Evolutionary conservation across 1,139 yeast species (phyloP), one percentile per base, ranked within the genome.

Genomic region (Yamadazyma trypodendri): DNA sequence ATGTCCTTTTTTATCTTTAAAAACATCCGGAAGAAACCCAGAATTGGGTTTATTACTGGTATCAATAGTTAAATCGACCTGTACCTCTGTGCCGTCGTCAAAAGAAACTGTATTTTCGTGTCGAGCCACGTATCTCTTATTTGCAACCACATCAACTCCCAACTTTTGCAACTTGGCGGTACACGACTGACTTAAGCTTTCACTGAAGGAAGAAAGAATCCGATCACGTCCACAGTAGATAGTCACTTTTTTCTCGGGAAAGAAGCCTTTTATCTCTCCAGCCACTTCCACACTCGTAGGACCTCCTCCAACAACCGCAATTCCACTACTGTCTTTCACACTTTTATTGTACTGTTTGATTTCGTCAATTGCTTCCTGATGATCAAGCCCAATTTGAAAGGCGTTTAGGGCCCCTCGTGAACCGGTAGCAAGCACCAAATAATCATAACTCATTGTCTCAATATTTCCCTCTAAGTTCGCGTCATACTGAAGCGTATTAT

Each of bases 281-380:
- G 66, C 62, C 6, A 55, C 43, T 45, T 68, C 73, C 15, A 65
- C 68, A n/a, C 72, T 73, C 6, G 72, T 63, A 9, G 64, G 46
- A 4, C 73, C 73, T 18, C 68, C 73, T 2, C 74, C 74, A 23
- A 67, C 41, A 4, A 68, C 50, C 2, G 68, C 69, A 27, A 68
- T 56, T 5, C 42, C 37, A 14, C 50, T 41, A 8, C 68, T 58
- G 2, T 35, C 4, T 35, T 53, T 50, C 16, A 62, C 44, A 12
- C 43, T 30, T 4, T 39, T 24, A 4, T 49, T 33, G 21, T 58
- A 43, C 10, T 44, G 35, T 31, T 51, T 44, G 17, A 61, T 28
- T 2, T 48, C 43, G 3, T 46, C 40, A 16, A 45, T 38, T 6
- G 59, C 45, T 1, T 48, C 40, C 3, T 43, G 38, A 25, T 48